These are phyloP conservation scores for Otatea glauca DNA, from an alignment of 176 grass and related monocot species.

Conservation along the genomic window DNA sequence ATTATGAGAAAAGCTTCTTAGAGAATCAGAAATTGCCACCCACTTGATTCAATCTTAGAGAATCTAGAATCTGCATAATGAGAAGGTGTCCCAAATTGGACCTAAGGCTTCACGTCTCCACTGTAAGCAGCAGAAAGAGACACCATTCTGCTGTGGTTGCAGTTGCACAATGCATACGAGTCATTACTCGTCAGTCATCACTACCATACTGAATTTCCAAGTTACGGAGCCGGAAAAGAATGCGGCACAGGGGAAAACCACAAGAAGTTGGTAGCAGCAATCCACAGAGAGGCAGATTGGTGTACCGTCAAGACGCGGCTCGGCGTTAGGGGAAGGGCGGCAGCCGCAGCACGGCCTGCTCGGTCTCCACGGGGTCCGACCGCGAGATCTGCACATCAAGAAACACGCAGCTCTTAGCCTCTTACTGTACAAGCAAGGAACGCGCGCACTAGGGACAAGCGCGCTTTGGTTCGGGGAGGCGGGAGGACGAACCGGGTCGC, in stretches of 20 bases:
- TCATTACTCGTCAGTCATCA: background rate
- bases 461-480: background rate
- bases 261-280: background rate
- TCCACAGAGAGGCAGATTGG: background rate
- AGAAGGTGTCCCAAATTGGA: too few species aligned
- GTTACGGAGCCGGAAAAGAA: too few species aligned
- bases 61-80: too few species aligned
- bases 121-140: background rate
- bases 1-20: too few species aligned
- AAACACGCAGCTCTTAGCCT: background rate
- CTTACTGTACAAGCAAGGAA: too few species aligned
- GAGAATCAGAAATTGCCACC: too few species aligned
- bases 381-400: slow-evolving; percentile 67
- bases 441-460: background rate
- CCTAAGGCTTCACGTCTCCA: background rate
- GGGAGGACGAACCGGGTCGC: slow-evolving; percentile 59
- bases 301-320: background rate
- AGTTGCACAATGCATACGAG: too few species aligned
- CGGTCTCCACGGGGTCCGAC: slow-evolving; percentile 71
- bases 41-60: too few species aligned
- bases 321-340: slow-evolving; percentile 57
- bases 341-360: slow-evolving; percentile 72
- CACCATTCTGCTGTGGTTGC: background rate
- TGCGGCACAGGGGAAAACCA: background rate
- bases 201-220: background rate